Evolutionary conservation across 2,329 filamentous ascomycete species (phyloP), one percentile per base, ranked within the genome.

Genomic region (Trichophyton simii): DNA sequence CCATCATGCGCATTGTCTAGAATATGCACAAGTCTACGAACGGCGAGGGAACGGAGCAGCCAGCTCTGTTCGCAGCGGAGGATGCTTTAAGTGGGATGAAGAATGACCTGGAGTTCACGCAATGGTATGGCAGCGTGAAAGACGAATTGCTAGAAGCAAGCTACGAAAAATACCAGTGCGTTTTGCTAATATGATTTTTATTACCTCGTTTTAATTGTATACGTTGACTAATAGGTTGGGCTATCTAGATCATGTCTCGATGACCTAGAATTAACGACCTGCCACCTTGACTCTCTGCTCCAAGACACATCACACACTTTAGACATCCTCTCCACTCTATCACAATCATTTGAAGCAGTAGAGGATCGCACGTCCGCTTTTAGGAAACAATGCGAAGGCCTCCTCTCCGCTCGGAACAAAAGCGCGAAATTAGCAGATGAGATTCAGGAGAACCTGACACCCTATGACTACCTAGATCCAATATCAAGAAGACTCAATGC

Each of bases 351-450:
- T 77, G 86, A 87, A 66, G 80, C 87, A 0, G 92, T 99, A 57
- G 91, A 96, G 68, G 79, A 83, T 8, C 92, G 97, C 75, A 99
- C 94, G 0, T 89, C 87, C n/a, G 87, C 88, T 13, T 97, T 99
- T 77, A 89, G 91, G 71, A 84, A 87, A 55, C 91, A 95, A 73
- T 99, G 94, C 74, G 90, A 96, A 71, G 88, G 89, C 61, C 80
- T 99, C 1, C 77, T 97, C 34, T 79, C 83, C 0, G 91, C 96
- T 68, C 91, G 97, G 75, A 84, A 82, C 67, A 84, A 88, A 25
- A 80, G 96, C 46, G 85, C 89, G 64, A 82, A 81, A 66, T 81
- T 99, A 48, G 90, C 91, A 2, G 84, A 95, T 66, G 87, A 91
- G 62, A 87, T 99, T 61, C 87, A 89, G 28, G 88, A 89, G 25